Evolutionary conservation across 306 rosid species (phyloP).

Genomic region (Morella rubra): DNA sequence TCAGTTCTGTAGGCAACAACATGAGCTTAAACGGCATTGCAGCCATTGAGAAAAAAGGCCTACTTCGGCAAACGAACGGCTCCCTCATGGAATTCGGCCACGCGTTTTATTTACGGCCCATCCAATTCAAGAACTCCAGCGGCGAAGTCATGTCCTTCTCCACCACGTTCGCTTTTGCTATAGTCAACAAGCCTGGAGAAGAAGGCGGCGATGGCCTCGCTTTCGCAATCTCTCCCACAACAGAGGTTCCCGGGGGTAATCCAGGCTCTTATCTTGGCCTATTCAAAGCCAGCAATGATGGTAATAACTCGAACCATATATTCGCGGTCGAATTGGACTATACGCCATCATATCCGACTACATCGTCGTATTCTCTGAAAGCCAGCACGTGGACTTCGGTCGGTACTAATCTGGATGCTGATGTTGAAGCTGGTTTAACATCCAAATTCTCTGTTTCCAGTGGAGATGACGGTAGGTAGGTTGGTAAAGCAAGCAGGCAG

Average conservation of each 20-base stretch:
- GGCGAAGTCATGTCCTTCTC: slow-evolving; percentile 7
- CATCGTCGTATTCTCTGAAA: no score
- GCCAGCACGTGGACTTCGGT: no score
- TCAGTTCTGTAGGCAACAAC: slow-evolving; percentile 28
- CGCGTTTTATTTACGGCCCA: slow-evolving; percentile 1
- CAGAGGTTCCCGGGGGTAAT: not conserved
- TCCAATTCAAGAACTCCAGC: slow-evolving; percentile 18
- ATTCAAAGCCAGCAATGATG: slow-evolving; percentile 25
- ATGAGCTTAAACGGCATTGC: slow-evolving; percentile 46
- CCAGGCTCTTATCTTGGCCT: slow-evolving; percentile 35
- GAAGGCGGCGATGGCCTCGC: slow-evolving; percentile 14
- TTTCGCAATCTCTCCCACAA: slow-evolving; percentile 5
- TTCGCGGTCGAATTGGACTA: slow-evolving; percentile 37
- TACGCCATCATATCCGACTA: no score
- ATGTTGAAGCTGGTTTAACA: no score
- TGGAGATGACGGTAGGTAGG: no score
- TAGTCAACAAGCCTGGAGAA: not conserved
- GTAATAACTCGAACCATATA: slow-evolving; percentile 29
- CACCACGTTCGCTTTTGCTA: slow-evolving; percentile 16
- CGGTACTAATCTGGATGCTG: no score
- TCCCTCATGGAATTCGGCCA: slow-evolving; percentile 20
- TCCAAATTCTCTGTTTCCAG: no score
- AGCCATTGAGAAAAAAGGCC: slow-evolving; percentile 30
- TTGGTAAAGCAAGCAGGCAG: no score
- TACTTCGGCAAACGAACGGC: slow-evolving; percentile 35